Evolutionary conservation across 176 grass and related monocot species (phyloP).

Genomic region (Oryza meridionalis): DNA sequence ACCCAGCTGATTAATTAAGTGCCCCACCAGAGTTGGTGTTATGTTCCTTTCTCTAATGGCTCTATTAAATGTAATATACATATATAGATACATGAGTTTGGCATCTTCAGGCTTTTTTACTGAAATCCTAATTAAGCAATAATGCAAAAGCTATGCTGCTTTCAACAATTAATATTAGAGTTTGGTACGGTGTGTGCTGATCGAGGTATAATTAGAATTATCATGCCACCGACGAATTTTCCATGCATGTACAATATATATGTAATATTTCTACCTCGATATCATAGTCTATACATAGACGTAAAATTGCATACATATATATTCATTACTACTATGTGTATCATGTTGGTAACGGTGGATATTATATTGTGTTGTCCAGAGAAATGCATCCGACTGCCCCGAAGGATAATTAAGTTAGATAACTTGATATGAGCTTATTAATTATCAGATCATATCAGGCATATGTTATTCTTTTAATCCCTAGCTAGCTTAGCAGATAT

Average conservation of each 20-base stretch:
- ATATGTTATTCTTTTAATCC: too few relatives aligned
- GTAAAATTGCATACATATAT: background rate
- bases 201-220: background rate
- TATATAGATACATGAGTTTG: background rate
- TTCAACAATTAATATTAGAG: constrained; percentile 7
- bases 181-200: background rate
- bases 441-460: too few relatives aligned
- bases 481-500: too few relatives aligned
- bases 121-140: constrained; percentile 15
- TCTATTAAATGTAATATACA: background rate
- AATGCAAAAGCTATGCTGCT: background rate
- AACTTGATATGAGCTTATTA: too few relatives aligned
- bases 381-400: too few relatives aligned
- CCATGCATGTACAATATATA: background rate
- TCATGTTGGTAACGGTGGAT: too few relatives aligned
- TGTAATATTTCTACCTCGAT: background rate
- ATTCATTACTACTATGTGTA: background rate
- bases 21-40: constrained; percentile 32
- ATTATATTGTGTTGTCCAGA: too few relatives aligned
- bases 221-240: background rate
- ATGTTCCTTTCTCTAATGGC: constrained; percentile 32
- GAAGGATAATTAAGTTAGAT: too few relatives aligned
- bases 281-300: background rate
- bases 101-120: constrained; percentile 1
- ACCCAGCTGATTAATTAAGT: constrained; percentile 30